These are phyloP conservation scores for Arachnomyces sp. DNA, from an alignment of 2,329 filamentous ascomycete genomes.

Conservation along the genomic window DNA sequence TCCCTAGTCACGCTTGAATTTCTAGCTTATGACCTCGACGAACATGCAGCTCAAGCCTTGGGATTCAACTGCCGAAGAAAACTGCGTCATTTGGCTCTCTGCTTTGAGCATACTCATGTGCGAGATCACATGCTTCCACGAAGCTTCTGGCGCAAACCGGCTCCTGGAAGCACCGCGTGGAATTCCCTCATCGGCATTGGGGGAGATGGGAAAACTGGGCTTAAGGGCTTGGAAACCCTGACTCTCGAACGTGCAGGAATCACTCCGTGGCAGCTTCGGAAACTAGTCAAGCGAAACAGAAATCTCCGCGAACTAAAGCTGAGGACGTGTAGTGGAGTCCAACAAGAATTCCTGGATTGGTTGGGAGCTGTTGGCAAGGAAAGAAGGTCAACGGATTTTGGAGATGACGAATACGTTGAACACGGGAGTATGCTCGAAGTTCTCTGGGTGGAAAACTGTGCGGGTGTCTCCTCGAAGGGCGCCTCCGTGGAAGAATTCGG, in stretches of 20 bases:
- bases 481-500: constrained; percentile 9
- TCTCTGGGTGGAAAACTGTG: constrained; percentile 24
- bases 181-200: constrained; percentile 26
- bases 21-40: constrained; percentile 25
- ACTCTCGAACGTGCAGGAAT: constrained; percentile 27
- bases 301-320: constrained; percentile 22
- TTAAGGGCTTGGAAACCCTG: constrained; percentile 22
- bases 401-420: constrained; percentile 2
- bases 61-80: constrained; percentile 15
- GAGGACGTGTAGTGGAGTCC: constrained; percentile 25
- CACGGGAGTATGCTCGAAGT: constrained; percentile 18
- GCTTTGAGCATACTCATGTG: constrained; percentile 28
- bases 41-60: constrained; percentile 21
- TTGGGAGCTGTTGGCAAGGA: constrained; percentile 19
- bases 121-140: constrained; percentile 23
- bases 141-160: constrained; percentile 22
- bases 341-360: constrained; percentile 29
- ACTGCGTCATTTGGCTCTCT: constrained; percentile 26
- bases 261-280: constrained; percentile 26
- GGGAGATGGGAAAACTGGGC: constrained; percentile 12
- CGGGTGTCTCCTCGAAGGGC: constrained; percentile 11
- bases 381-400: constrained; percentile 4
- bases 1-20: constrained; percentile 24
- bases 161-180: constrained; percentile 23
- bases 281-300: constrained; percentile 25